Conservation (phyloP, 1,284 basidiomycete genomes). For the Moniliophthora roreri region DNA sequence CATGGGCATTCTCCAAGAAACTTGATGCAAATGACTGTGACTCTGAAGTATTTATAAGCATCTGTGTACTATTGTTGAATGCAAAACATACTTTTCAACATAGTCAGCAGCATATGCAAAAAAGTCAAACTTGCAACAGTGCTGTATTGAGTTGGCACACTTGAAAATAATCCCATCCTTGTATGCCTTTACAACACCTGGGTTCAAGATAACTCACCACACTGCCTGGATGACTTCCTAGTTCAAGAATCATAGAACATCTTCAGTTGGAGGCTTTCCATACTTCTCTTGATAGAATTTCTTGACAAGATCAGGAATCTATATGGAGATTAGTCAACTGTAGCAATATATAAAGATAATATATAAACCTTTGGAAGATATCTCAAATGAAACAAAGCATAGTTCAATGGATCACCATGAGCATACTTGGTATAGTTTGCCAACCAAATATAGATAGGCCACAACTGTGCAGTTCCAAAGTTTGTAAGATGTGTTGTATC, state of each 20-base stretch:
- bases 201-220: constrained; percentile 25
- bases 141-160: constrained; percentile 20
- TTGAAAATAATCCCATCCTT: constrained; percentile 24
- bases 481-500: constrained; percentile 22
- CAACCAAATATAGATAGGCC: constrained; percentile 30
- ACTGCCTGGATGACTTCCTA: constrained; percentile 29
- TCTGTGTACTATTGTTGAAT: not conserved
- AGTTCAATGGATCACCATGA: constrained; percentile 9
- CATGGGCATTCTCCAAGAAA: constrained; percentile 26
- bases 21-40: constrained; percentile 27
- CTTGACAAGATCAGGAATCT: constrained; percentile 26
- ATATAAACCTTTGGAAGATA: constrained; percentile 27
- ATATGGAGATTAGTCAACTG: not conserved
- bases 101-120: constrained; percentile 30
- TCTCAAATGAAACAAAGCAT: constrained; percentile 28
- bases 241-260: constrained; percentile 22
- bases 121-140: constrained; percentile 20
- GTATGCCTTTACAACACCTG: constrained; percentile 28
- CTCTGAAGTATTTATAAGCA: constrained; percentile 19
- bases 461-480: constrained; percentile 25
- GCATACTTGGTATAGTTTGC: constrained; percentile 28
- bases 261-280: constrained; percentile 2
- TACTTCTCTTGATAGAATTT: constrained; percentile 16
- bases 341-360: constrained; percentile 14
- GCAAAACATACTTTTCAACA: constrained; percentile 29